A percentile compares a stretch with the other conserved stretches of the same genome.
Conservation (phyloP, 148 eudicot species). For the Persicaria tinctoria region DNA sequence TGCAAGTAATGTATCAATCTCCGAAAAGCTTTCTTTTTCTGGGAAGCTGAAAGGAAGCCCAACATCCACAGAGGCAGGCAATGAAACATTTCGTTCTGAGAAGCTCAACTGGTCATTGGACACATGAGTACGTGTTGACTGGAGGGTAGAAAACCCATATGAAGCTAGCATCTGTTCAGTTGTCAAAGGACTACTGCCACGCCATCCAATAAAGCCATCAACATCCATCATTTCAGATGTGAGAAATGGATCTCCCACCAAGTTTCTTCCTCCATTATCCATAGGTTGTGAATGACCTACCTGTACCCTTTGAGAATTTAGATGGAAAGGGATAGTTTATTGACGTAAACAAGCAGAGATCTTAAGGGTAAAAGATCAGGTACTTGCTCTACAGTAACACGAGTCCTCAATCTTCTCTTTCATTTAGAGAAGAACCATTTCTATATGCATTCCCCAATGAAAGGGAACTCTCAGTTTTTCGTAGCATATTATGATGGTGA, state of each 20-base stretch:
- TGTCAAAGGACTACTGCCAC: constrained; percentile 41
- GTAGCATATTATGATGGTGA: background rate
- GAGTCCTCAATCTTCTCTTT: background rate
- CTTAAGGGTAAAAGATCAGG: background rate
- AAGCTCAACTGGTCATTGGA: constrained; percentile 37
- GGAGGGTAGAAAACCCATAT: constrained; percentile 31
- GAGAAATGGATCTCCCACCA: constrained; percentile 33
- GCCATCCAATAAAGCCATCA: constrained; percentile 70
- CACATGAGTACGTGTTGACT: constrained; percentile 18
- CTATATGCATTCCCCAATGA: background rate
- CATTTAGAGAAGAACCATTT: background rate
- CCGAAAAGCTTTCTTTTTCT: constrained; percentile 25
- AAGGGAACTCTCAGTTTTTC: background rate
- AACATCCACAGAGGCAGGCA: constrained; percentile 15
- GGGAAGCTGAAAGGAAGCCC: constrained; percentile 21
- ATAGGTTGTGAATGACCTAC: constrained; percentile 22
- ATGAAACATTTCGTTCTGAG: constrained; percentile 26
- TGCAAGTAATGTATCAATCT: constrained; percentile 16
- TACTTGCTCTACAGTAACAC: background rate
- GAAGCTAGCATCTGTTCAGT: constrained; percentile 58
- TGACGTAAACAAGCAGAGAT: background rate
- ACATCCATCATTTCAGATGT: constrained; percentile 45
- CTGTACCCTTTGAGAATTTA: constrained; percentile 13
- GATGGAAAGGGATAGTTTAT: background rate
- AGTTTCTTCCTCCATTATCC: constrained; percentile 28